Conservation (phyloP, 352 stramenopile species). For the Pythium sp. region DNA sequence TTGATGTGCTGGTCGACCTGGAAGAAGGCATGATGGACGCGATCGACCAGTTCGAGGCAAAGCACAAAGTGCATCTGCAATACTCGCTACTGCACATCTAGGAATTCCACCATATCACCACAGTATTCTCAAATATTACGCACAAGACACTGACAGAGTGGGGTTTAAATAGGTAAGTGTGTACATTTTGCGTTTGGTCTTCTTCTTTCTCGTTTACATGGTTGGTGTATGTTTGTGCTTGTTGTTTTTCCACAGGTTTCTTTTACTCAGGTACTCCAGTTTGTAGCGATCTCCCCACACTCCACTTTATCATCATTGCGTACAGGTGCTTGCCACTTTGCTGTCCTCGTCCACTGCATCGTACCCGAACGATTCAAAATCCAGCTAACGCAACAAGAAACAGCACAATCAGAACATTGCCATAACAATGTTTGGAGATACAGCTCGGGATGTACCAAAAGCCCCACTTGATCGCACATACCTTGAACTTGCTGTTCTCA, state of each 20-base stretch:
- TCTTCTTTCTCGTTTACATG: neutral
- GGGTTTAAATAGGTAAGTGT: neutral
- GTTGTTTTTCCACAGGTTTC: neutral
- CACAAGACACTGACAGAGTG: neutral
- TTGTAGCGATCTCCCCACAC: neutral
- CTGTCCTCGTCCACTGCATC: constrained; percentile 1
- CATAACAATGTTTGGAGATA: neutral
- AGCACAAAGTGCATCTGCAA: constrained; percentile 57
- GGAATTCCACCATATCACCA: neutral
- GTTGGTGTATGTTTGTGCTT: neutral
- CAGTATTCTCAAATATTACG: neutral
- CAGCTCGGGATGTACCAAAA: no score
- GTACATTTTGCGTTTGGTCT: neutral
- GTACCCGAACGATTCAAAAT: constrained; percentile 16
- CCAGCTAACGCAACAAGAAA: neutral
- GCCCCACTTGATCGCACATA: neutral
- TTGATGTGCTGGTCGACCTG: constrained; percentile 43
- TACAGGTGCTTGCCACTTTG: neutral
- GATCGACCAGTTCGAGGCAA: constrained; percentile 58
- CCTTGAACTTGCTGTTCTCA: constrained; percentile 42
- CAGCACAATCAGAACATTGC: neutral
- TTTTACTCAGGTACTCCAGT: neutral
- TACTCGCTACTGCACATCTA: constrained; percentile 70
- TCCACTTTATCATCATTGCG: neutral
- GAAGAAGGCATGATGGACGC: constrained; percentile 48